A percentile compares a stretch with the other conserved stretches of the same genome.
These are phyloP conservation scores for Climacium dendroides DNA, from an alignment of 225 moss, liverwort and hornwort species.

Conservation along the genomic window DNA sequence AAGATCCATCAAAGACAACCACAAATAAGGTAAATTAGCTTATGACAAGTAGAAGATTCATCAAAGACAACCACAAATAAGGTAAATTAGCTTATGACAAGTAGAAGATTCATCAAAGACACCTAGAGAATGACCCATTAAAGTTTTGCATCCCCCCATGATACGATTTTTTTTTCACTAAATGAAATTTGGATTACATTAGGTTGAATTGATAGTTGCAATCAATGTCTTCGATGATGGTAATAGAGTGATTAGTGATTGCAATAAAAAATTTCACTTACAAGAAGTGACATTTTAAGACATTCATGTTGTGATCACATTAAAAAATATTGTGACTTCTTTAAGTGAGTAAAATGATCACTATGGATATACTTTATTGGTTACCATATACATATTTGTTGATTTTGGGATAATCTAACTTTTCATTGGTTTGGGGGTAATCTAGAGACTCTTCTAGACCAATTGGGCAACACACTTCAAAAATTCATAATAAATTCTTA, in stretches of 20 bases:
- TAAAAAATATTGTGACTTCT: background rate
- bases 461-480: background rate
- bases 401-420: too few relatives aligned
- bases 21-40: background rate
- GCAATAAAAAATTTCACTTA: background rate
- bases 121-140: too few relatives aligned
- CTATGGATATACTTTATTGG: background rate
- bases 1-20: background rate
- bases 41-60: background rate
- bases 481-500: background rate
- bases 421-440: background rate
- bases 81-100: background rate
- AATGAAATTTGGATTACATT: too few relatives aligned
- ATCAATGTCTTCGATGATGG: too few relatives aligned
- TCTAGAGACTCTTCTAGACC: background rate
- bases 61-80: too few relatives aligned
- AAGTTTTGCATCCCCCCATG: too few relatives aligned
- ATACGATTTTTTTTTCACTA: too few relatives aligned
- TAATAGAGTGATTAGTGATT: background rate
- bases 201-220: too few relatives aligned
- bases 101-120: background rate
- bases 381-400: too few relatives aligned
- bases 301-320: fast-evolving
- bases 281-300: fast-evolving
- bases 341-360: background rate